A percentile compares a stretch with the other conserved stretches of the same genome.
Conservation (phyloP, 805 yeast genomes). For the Geotrichum ghanense region DNA sequence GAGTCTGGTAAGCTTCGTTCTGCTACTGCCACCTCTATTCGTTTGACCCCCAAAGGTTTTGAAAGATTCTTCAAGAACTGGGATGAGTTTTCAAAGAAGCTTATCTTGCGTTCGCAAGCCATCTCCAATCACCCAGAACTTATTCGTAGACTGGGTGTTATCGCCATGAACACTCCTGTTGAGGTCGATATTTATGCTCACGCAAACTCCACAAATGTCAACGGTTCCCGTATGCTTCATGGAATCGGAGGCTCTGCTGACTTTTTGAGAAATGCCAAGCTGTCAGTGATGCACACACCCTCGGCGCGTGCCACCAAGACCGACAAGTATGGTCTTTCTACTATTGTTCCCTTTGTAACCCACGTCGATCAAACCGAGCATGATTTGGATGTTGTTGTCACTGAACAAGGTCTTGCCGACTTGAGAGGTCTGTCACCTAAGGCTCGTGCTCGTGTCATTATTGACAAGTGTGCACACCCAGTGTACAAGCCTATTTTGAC, state of each 20-base stretch:
- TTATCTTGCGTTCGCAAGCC: constrained; percentile 88
- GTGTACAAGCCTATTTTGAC: constrained; percentile 75
- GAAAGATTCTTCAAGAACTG: constrained; percentile 78
- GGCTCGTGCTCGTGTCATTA: constrained; percentile 81
- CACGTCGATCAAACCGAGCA: constrained; percentile 98
- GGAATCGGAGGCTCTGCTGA: constrained; percentile 98
- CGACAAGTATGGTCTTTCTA: constrained; percentile 89
- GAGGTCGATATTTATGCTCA: constrained; percentile 97
- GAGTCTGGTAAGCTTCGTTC: constrained; percentile 86
- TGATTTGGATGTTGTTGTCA: constrained; percentile 85
- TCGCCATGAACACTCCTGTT: constrained; percentile 99
- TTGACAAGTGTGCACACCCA: constrained; percentile 90
- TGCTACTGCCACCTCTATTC: constrained; percentile 93
- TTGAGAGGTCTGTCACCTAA: constrained; percentile 90
- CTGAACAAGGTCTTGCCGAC: constrained; percentile 96
- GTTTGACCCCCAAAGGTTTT: constrained; percentile 86
- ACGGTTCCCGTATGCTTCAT: constrained; percentile 94
- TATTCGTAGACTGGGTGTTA: constrained; percentile 92
- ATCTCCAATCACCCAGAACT: constrained; percentile 95
- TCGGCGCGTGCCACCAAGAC: constrained; percentile 89
- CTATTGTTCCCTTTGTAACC: constrained; percentile 92
- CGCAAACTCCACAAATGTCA: constrained; percentile 94
- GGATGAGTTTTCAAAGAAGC: constrained; percentile 73
- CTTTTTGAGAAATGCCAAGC: constrained; percentile 90
- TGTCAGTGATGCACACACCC: constrained; percentile 97